A percentile compares a stretch with the other conserved stretches of the same genome.
Conservation (phyloP, 108 stramenopile genomes). For the Cylindrotheca fusiformis region DNA sequence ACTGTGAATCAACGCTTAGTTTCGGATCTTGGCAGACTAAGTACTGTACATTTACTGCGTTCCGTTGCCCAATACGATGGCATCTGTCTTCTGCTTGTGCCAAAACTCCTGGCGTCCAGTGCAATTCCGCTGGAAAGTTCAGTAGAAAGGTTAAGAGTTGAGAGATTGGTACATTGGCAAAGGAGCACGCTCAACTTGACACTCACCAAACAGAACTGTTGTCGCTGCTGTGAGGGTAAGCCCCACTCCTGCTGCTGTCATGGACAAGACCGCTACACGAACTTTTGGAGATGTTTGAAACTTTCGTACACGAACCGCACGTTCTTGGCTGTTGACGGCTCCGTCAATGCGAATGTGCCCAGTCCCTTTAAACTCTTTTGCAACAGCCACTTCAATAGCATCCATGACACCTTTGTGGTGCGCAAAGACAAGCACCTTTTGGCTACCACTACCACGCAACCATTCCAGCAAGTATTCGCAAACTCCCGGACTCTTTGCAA, state of each 20-base stretch:
- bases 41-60: conserved; percentile 83
- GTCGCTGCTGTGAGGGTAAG: conserved; percentile 90
- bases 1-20: conserved; percentile 55
- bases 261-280: conserved; percentile 74
- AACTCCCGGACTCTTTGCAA: conserved; percentile 70
- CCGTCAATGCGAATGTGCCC: conserved; percentile 90
- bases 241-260: conserved; percentile 92
- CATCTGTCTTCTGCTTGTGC: conserved; percentile 94
- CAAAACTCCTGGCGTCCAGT: conserved; percentile 86
- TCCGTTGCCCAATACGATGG: conserved; percentile 89
- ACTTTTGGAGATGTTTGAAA: conserved; percentile 77
- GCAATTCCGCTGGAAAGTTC: conserved; percentile 45
- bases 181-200: background rate
- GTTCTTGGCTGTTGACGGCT: conserved; percentile 61
- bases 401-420: conserved; percentile 89
- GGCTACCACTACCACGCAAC: conserved; percentile 60
- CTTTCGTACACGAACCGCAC: conserved; percentile 69
- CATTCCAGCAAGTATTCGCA: conserved; percentile 75
- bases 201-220: conserved; percentile 68
- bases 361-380: conserved; percentile 51
- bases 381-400: conserved; percentile 52
- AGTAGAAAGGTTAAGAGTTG: background rate
- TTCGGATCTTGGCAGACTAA: conserved; percentile 68
- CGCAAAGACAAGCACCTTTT: conserved; percentile 88
- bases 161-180: background rate